Percentiles rank a stretch among this genome's conserved stretches.
phyloP scores from a whole-genome alignment of 164 flowering plant species.

The Stephania cephalantha region DNA sequence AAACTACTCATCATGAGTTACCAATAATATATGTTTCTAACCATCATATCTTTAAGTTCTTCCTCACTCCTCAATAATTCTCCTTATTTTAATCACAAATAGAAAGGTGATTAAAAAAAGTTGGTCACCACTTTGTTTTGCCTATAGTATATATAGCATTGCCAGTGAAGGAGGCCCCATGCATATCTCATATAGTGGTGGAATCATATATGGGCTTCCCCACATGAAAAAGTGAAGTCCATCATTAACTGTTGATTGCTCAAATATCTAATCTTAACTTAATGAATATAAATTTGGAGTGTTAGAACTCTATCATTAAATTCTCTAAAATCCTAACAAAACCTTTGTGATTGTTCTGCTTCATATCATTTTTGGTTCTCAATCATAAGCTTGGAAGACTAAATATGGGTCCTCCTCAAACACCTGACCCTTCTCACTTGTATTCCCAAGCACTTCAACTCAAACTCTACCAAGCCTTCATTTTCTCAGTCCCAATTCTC shows the following conservation, averaged over 20 bases:
- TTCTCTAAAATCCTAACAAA: conserved; percentile 2
- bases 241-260: not conserved
- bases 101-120: not conserved
- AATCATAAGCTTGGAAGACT: conserved; percentile 6
- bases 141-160: not conserved
- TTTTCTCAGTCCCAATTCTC: conserved; percentile 70
- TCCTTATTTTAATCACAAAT: too few species aligned
- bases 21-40: too few species aligned
- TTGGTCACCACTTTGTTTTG: not conserved
- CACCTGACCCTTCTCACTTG: conserved; percentile 44
- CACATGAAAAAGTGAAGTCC: not conserved
- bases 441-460: conserved; percentile 70
- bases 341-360: not conserved
- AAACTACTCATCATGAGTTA: too few species aligned
- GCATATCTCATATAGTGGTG: not conserved
- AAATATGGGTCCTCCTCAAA: conserved; percentile 40
- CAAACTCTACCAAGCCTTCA: conserved; percentile 77
- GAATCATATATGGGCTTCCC: not conserved
- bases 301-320: not conserved
- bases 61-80: too few species aligned
- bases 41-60: too few species aligned
- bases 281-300: not conserved
- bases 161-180: not conserved
- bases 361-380: not conserved
- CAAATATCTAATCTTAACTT: not conserved